A percentile compares a stretch with the other conserved stretches of the same genome.
Evolutionary conservation across 73 alveolate genomes (phyloP).

Genomic region (Paramecium sonneborni): DNA sequence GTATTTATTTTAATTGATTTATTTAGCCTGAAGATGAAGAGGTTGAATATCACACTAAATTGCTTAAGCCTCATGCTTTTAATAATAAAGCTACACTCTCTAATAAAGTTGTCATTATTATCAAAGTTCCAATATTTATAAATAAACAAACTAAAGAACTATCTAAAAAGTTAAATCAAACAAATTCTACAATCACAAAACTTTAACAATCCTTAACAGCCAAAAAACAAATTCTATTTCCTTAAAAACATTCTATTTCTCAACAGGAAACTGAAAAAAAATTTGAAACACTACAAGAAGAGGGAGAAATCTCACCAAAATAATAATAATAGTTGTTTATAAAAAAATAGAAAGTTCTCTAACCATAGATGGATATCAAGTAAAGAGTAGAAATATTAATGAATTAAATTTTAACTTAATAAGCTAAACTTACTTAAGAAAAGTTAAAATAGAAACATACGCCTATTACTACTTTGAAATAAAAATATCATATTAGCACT

Average conservation of each 20-base stretch:
- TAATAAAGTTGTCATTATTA: conserved; percentile 26
- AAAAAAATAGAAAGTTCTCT: neutral
- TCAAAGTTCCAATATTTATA: conserved; percentile 11
- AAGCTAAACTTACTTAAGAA: conserved; percentile 27
- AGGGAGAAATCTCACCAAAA: neutral
- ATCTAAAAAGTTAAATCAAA: neutral
- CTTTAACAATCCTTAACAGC: neutral
- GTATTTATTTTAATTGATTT: neutral
- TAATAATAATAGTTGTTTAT: neutral
- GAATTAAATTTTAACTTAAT: neutral
- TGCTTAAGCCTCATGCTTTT: conserved; percentile 35
- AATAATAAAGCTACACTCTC: conserved; percentile 39
- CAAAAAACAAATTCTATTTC: neutral
- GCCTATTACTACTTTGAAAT: neutral
- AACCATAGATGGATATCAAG: neutral
- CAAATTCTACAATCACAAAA: neutral
- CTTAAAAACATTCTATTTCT: neutral
- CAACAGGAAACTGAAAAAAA: neutral
- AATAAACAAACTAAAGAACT: neutral
- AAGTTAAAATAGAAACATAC: neutral
- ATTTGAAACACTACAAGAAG: neutral
- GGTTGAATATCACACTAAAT: neutral
- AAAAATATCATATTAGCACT: neutral
- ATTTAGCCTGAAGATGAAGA: conserved; percentile 53
- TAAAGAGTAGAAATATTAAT: neutral